Evolutionary conservation across 108 stramenopile species (phyloP).

Genomic region (Poteriospumella lacustris): DNA sequence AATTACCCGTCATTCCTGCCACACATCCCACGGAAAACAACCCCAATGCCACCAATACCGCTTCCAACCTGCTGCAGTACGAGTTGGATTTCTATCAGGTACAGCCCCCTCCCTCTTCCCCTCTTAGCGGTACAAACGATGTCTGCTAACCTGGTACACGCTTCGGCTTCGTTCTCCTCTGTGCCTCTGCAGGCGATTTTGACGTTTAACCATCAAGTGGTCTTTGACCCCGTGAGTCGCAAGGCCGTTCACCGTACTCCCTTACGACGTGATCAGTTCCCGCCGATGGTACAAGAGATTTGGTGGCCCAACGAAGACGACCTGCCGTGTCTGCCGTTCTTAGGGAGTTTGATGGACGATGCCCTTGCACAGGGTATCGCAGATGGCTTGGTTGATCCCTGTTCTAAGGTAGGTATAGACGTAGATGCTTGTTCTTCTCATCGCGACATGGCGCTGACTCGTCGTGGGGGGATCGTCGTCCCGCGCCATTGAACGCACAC

Average conservation of each 20-base stretch:
- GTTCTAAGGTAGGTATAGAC: slow-evolving; percentile 20
- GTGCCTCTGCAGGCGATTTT: not conserved
- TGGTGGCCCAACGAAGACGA: too few species aligned
- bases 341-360: not conserved
- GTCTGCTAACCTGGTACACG: not conserved
- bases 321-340: not conserved
- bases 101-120: too few species aligned
- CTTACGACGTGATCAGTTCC: too few species aligned
- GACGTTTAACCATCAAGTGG: slow-evolving; percentile 24
- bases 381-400: slow-evolving; percentile 15
- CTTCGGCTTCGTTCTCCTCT: not conserved
- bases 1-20: not conserved
- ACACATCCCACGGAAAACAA: not conserved
- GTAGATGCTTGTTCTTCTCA: too few species aligned
- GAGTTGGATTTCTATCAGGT: slow-evolving; percentile 22
- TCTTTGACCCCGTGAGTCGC: slow-evolving; percentile 1
- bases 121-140: not conserved
- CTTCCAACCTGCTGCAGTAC: slow-evolving; percentile 8
- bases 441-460: too few species aligned
- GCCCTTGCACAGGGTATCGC: not conserved
- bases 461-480: too few species aligned
- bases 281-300: too few species aligned
- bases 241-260: too few species aligned
- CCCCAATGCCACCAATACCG: not conserved
- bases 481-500: too few species aligned